These are phyloP conservation scores for Aplosporella prunicola DNA, from an alignment of 2,329 filamentous ascomycete genomes.

Conservation along the genomic window DNA sequence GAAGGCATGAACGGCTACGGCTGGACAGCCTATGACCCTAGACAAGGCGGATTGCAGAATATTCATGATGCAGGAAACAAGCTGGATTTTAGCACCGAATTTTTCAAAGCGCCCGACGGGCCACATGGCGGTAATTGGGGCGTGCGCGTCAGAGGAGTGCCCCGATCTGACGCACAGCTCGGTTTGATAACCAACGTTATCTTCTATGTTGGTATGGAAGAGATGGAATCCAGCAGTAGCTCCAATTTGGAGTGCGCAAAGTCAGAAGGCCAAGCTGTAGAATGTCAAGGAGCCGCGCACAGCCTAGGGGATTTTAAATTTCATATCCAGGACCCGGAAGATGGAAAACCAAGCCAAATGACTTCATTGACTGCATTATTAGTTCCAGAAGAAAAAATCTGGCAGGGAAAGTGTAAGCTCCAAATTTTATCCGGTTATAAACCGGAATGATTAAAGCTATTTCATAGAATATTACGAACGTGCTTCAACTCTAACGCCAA, in stretches of 20 bases:
- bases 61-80: slow-evolving; percentile 85
- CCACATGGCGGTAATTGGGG: slow-evolving; percentile 85
- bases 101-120: slow-evolving; percentile 85
- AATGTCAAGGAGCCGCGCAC: slow-evolving; percentile 58
- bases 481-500: slow-evolving; percentile 52
- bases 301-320: slow-evolving; percentile 74
- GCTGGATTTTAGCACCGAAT: slow-evolving; percentile 84
- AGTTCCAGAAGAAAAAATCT: too few relatives aligned
- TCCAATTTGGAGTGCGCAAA: slow-evolving; percentile 40
- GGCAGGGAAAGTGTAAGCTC: too few relatives aligned
- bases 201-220: slow-evolving; percentile 77
- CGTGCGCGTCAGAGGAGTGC: slow-evolving; percentile 72
- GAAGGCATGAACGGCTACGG: slow-evolving; percentile 85
- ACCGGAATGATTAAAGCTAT: too few relatives aligned
- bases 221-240: slow-evolving; percentile 56
- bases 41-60: slow-evolving; percentile 76
- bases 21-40: slow-evolving; percentile 93
- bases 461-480: too few relatives aligned
- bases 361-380: too few relatives aligned
- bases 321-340: slow-evolving; percentile 59
- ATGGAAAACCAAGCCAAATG: slow-evolving; percentile 83
- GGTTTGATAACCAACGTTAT: slow-evolving; percentile 66
- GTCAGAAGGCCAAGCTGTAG: slow-evolving; percentile 53
- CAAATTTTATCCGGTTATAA: too few relatives aligned
- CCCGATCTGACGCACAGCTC: slow-evolving; percentile 58